Conservation (phyloP, 768 basidiomycete genomes). For the Boletellus emodensis region DNA sequence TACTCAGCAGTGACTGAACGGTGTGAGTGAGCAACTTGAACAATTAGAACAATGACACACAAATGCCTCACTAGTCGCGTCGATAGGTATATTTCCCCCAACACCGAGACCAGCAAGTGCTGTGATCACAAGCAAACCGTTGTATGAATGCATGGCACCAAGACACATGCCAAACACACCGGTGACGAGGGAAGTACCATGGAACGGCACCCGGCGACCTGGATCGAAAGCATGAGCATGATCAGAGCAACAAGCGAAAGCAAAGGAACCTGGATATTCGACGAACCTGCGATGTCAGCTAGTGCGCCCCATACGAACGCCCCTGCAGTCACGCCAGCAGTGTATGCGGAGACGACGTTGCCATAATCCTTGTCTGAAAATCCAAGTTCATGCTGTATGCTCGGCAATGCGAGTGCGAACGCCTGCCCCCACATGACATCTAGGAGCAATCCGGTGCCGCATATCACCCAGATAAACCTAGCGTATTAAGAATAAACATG, state of each 20-base stretch:
- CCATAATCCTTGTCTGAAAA: conserved; percentile 17
- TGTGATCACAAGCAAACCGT: conserved; percentile 5
- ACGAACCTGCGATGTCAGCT: conserved; percentile 18
- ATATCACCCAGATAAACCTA: conserved; percentile 16
- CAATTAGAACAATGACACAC: too few relatives aligned
- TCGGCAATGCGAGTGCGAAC: not conserved
- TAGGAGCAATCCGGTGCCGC: conserved; percentile 7
- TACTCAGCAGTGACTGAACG: conserved; percentile 12
- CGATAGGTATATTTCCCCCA: conserved; percentile 14
- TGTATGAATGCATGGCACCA: conserved; percentile 10
- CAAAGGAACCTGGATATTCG: too few relatives aligned
- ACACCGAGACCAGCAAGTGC: conserved; percentile 12
- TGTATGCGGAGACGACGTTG: not conserved
- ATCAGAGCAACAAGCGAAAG: not conserved
- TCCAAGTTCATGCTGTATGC: conserved; percentile 15
- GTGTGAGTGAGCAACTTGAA: not conserved
- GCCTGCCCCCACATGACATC: conserved; percentile 9
- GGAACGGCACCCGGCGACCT: conserved; percentile 15
- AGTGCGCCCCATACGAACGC: conserved; percentile 13
- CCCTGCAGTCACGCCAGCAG: conserved; percentile 2
- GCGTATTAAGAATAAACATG: too few relatives aligned
- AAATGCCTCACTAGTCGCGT: conserved; percentile 11
- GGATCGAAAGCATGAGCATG: not conserved
- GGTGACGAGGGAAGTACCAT: conserved; percentile 12
- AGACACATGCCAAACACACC: conserved; percentile 13